phyloP scores from a whole-genome alignment of 495 filamentous ascomycete species.

The Tuber indicum region DNA sequence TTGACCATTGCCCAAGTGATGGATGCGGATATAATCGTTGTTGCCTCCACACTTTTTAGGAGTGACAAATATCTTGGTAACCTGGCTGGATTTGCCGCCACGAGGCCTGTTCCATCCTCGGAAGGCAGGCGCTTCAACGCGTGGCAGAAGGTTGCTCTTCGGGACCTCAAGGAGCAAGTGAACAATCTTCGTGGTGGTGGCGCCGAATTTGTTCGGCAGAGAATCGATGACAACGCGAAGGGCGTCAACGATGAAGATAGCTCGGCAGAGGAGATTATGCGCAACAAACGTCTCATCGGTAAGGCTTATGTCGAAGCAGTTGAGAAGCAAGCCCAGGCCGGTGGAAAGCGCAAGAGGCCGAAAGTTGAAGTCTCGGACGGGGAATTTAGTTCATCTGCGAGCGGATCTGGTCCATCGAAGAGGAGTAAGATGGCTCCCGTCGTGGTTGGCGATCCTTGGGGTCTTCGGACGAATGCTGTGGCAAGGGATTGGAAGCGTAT shows the following conservation, averaged over 20 bases:
- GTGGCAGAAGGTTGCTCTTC: conserved; percentile 51
- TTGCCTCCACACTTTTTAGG: conserved; percentile 49
- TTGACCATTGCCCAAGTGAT: conserved; percentile 47
- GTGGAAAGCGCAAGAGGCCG: conserved; percentile 34
- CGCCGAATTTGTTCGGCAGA: conserved; percentile 24
- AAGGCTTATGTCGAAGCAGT: conserved; percentile 37
- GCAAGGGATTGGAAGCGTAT: conserved; percentile 32
- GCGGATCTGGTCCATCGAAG: conserved; percentile 23
- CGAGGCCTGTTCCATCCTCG: conserved; percentile 45
- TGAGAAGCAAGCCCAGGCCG: conserved; percentile 20
- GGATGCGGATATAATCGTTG: conserved; percentile 53
- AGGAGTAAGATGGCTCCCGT: conserved; percentile 22
- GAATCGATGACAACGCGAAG: conserved; percentile 30
- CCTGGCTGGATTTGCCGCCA: conserved; percentile 51
- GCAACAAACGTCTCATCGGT: conserved; percentile 41
- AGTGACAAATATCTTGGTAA: conserved; percentile 48
- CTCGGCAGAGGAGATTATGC: conserved; percentile 32
- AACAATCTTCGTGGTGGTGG: conserved; percentile 30
- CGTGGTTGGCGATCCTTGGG: conserved; percentile 35
- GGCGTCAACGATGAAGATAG: conserved; percentile 21
- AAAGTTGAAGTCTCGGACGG: conserved; percentile 24
- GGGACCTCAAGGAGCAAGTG: conserved; percentile 46
- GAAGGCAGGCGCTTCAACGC: conserved; percentile 50
- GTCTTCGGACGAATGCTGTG: conserved; percentile 21
- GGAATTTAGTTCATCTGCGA: conserved; percentile 19